Base-by-base conservation (phyloP, 2,329 filamentous ascomycete genomes). In the Macroventuria anomochaeta region DNA sequence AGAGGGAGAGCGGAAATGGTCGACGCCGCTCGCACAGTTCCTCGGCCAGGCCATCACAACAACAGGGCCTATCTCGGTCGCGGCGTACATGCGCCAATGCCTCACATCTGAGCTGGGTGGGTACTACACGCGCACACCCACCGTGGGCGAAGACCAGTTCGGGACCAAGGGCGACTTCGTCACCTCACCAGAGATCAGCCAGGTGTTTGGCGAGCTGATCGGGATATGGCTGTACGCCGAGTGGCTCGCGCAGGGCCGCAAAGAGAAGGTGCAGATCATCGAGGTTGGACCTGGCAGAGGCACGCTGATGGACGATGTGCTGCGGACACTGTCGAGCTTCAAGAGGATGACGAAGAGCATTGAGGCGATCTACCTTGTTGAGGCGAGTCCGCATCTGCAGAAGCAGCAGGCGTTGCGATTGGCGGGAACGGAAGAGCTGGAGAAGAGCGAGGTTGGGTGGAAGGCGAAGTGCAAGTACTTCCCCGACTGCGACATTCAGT, bases 41-140 rank as follows among this genome's bases (percentile, higher is more conserved):
- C 83, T 97, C 42, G 88, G 88, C 50, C 87, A 93, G 72, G 93
- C 92, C 38, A 96, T 97, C 60, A 88, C 88, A 62, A 85, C 88
- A 33, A 97, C 95, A 10, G 95, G 95, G 0, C 93, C 95, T 3
- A 87, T 97, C 23, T 91, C 95, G 0, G 84, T 99, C 56, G 93
- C 95, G 5, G 88, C 91, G 46, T 99, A 93, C 75, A 99, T 99
- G 95, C 93, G 95, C 72, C 96, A 97, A 88, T 97, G 93, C 74
- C 85, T 99, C 59, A 99, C 95, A 0, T 90, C 90, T 10, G 90
- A 95, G 57, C 78, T 91, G 32, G 92, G 91, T 53, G 95, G 95
- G 47, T 99, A 99, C 79, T 99, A 99, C 77, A 97, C 92, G 5
- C 85, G 86, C 20, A 82, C 88, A 36, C 82, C 83, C 47, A 81